phyloP scores from a whole-genome alignment of 495 filamentous ascomycete genomes.

The Geoglossum glabrum region DNA sequence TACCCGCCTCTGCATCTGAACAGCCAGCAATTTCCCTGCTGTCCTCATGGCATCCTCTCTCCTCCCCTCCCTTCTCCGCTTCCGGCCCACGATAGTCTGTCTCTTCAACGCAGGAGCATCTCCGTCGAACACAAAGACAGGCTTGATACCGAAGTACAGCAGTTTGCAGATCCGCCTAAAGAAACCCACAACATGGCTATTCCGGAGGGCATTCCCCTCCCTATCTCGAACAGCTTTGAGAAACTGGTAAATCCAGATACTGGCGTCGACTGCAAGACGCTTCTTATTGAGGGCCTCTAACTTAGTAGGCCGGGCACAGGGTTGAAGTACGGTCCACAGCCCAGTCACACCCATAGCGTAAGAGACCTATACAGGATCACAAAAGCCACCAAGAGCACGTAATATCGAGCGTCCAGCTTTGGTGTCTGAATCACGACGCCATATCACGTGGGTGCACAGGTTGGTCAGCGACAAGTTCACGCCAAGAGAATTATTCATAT shows the following conservation, averaged over 20 bases:
- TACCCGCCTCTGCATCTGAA: conserved; percentile 75
- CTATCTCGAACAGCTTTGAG: conserved; percentile 96
- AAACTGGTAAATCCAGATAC: conserved; percentile 99
- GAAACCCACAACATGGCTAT: conserved; percentile 90
- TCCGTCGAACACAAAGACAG: conserved; percentile 96
- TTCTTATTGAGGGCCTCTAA: conserved; percentile 90
- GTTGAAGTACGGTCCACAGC: conserved; percentile 86
- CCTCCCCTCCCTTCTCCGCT: conserved; percentile 64
- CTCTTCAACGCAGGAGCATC: conserved; percentile 81
- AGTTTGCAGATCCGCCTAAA: conserved; percentile 96
- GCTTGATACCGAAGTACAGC: conserved; percentile 86
- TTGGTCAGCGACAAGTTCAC: no score
- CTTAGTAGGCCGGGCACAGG: conserved; percentile 76
- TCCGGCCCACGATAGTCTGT: conserved; percentile 65
- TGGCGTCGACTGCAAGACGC: conserved; percentile 88
- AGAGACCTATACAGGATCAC: no score
- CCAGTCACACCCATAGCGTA: conserved; percentile 80
- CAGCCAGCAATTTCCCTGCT: conserved; percentile 70
- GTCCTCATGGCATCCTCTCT: conserved; percentile 84
- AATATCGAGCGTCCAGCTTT: not conserved
- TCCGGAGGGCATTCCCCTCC: conserved; percentile 89
- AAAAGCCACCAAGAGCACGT: not conserved
- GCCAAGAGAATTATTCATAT: no score
- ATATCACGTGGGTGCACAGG: not conserved
- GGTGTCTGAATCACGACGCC: not conserved